Conservation (phyloP, 306 rosid species). For the Quercus parvula region DNA sequence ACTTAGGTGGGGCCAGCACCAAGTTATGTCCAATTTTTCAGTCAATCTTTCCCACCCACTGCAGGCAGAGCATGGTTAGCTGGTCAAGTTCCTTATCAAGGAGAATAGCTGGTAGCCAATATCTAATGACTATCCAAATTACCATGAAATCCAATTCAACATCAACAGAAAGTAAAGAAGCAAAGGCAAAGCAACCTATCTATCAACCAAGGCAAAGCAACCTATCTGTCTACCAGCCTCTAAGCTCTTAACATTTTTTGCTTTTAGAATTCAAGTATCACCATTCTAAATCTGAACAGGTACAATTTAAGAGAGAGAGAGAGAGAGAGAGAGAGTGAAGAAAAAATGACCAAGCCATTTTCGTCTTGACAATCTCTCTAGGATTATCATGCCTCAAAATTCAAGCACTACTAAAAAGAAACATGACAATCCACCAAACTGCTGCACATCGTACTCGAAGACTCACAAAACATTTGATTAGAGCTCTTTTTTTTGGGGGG, state of each 20-base stretch:
- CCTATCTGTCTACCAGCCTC: too few species aligned
- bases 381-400: not conserved
- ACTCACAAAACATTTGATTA: not conserved
- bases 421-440: not conserved
- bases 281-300: not conserved
- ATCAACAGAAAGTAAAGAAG: not conserved
- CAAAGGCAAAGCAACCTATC: too few species aligned
- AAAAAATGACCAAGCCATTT: not conserved
- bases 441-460: not conserved
- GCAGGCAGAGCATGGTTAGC: not conserved
- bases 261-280: not conserved
- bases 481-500: too few species aligned
- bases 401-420: not conserved
- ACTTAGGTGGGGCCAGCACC: not conserved
- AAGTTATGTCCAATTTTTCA: not conserved
- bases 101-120: not conserved
- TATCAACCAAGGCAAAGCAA: too few species aligned
- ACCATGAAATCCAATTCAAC: not conserved
- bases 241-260: too few species aligned
- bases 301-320: not conserved
- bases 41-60: too few species aligned
- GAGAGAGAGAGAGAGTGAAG: too few species aligned
- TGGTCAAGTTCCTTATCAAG: not conserved
- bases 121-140: not conserved
- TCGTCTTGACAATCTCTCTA: not conserved